Evolutionary conservation across 2,329 filamentous ascomycete species (phyloP).

Genomic region (Trichoderma sp.): DNA sequence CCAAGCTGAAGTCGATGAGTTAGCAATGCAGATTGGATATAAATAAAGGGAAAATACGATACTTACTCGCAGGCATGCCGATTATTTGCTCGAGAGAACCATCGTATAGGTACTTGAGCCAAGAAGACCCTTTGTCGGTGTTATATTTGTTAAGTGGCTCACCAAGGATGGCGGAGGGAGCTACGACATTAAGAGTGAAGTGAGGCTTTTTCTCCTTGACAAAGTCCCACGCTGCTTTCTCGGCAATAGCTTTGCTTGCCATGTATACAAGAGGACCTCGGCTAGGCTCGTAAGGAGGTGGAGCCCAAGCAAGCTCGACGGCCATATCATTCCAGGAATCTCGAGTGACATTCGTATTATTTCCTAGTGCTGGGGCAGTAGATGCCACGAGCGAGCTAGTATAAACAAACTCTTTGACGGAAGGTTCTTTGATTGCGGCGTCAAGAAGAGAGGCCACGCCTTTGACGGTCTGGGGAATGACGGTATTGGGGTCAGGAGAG

Average conservation of each 20-base stretch:
- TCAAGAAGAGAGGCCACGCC: conserved; percentile 40
- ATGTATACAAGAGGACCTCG: conserved; percentile 28
- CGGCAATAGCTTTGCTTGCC: conserved; percentile 34
- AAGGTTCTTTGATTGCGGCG: conserved; percentile 40
- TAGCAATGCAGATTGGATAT: not conserved
- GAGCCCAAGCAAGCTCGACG: conserved; percentile 31
- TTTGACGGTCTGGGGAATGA: not conserved
- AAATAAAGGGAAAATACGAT: not conserved
- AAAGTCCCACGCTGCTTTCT: conserved; percentile 34
- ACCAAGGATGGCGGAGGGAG: not conserved
- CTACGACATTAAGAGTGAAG: not conserved
- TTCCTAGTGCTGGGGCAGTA: not conserved
- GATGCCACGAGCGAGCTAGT: conserved; percentile 27
- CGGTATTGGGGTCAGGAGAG: not conserved
- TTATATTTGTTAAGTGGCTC: not conserved
- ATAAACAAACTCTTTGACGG: conserved; percentile 36
- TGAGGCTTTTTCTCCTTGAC: conserved; percentile 27
- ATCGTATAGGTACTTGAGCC: not conserved
- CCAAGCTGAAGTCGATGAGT: not conserved
- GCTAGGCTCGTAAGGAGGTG: conserved; percentile 26
- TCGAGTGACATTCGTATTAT: conserved; percentile 17
- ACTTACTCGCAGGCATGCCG: not conserved
- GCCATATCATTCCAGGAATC: conserved; percentile 35
- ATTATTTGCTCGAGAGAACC: not conserved
- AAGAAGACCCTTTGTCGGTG: not conserved